A percentile compares a stretch with the other conserved stretches of the same genome.
These are phyloP conservation scores for Anthracocystis setariae DNA, from an alignment of 1,284 basidiomycete species.

Conservation along the genomic window DNA sequence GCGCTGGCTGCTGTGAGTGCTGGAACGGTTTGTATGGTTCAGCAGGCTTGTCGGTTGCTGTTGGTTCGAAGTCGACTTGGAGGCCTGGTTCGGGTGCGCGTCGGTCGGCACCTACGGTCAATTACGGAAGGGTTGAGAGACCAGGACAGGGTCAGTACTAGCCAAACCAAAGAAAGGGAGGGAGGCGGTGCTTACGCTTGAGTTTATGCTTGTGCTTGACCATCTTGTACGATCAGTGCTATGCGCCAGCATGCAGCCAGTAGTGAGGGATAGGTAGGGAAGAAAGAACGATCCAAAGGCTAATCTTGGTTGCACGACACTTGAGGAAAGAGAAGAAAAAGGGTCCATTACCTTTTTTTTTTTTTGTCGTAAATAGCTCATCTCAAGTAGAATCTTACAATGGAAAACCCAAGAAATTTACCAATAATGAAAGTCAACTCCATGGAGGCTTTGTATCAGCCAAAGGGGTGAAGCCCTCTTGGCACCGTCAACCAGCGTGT, in stretches of 20 bases:
- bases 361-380: too few relatives aligned
- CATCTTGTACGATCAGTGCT: conserved; percentile 7
- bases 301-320: too few relatives aligned
- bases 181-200: conserved; percentile 17
- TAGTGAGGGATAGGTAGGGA: background rate
- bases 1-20: conserved; percentile 20
- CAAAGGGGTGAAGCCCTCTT: too few relatives aligned
- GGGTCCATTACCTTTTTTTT: too few relatives aligned
- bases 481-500: too few relatives aligned
- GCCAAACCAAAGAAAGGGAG: background rate
- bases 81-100: conserved; percentile 34
- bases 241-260: background rate
- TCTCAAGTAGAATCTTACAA: too few relatives aligned
- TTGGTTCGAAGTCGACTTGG: conserved; percentile 29
- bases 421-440: too few relatives aligned
- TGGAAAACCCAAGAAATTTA: too few relatives aligned
- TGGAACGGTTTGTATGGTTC: conserved; percentile 37
- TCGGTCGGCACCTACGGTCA: conserved; percentile 27
- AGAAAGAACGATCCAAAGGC: background rate
- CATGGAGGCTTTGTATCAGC: too few relatives aligned
- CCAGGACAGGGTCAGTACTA: background rate
- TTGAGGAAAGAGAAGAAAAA: too few relatives aligned
- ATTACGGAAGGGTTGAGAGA: background rate
- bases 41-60: background rate
- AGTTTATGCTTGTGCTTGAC: conserved; percentile 41